These are phyloP conservation scores for Podospora sp. DNA, from an alignment of 495 filamentous ascomycete species.

Conservation along the genomic window DNA sequence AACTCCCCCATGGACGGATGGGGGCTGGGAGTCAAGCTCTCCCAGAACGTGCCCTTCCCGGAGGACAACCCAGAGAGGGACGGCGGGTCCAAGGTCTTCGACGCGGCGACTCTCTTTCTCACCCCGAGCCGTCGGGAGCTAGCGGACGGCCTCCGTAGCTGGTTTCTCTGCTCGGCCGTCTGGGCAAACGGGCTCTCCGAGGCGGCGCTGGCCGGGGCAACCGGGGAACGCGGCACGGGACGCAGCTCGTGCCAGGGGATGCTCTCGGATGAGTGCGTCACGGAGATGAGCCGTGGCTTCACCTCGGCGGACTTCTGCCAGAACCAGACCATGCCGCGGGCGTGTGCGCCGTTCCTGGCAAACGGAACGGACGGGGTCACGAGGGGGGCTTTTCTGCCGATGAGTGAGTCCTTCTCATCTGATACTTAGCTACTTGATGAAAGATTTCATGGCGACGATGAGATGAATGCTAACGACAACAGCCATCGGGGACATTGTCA, in stretches of 20 bases:
- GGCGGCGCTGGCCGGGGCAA: not conserved
- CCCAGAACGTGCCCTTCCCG: not conserved
- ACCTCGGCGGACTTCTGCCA: conserved; percentile 5
- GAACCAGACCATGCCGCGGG: conserved; percentile 9
- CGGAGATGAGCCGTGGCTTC: not conserved
- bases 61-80: not conserved
- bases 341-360: conserved; percentile 7
- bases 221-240: not conserved
- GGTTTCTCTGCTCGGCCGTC: conserved; percentile 1
- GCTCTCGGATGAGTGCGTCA: not conserved
- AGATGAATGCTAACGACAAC: not conserved
- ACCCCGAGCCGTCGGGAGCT: not conserved
- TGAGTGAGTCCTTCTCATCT: no score
- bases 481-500: not conserved
- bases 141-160: not conserved
- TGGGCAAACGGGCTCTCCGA: not conserved
- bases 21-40: not conserved
- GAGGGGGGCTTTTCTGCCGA: not conserved
- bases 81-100: conserved; percentile 3
- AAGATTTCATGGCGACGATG: no score
- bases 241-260: not conserved
- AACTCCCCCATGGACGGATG: not conserved
- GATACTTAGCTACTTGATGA: no score
- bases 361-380: conserved; percentile 9
- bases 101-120: not conserved